A percentile compares a stretch with the other conserved stretches of the same genome.
These are phyloP conservation scores for Xylaria acuta DNA, from an alignment of 495 filamentous ascomycete genomes.

Conservation along the genomic window DNA sequence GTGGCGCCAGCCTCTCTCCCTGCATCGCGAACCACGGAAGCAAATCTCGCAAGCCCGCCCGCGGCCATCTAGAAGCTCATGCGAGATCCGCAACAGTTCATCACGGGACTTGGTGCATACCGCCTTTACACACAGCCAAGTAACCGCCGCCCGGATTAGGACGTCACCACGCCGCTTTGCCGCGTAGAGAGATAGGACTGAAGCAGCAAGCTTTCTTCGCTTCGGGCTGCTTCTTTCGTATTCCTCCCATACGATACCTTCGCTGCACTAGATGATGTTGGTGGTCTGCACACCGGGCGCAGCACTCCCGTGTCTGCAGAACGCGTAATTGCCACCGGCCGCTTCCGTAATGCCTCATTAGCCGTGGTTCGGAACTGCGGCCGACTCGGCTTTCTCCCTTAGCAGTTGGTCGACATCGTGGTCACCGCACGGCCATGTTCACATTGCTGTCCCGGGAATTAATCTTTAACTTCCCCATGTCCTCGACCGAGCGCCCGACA, in stretches of 20 bases:
- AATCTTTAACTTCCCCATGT: not conserved
- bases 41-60: not conserved
- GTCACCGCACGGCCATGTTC: not conserved
- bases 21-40: constrained; percentile 11
- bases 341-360: not conserved
- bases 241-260: not conserved
- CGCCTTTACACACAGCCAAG: constrained; percentile 20
- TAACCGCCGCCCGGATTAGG: not conserved
- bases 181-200: not conserved
- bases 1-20: not conserved
- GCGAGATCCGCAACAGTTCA: constrained; percentile 24
- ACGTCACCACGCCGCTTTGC: constrained; percentile 16
- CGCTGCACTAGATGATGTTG: not conserved
- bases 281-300: not conserved
- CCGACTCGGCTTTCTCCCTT: not conserved
- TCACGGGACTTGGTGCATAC: constrained; percentile 25
- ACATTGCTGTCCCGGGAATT: not conserved
- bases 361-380: not conserved
- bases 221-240: not conserved
- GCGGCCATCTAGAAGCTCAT: constrained; percentile 23
- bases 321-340: not conserved
- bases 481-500: not conserved
- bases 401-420: not conserved
- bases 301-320: not conserved
- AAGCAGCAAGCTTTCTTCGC: not conserved